These are phyloP conservation scores for Nidula microcarpa DNA, from an alignment of 768 basidiomycete genomes.

Conservation along the genomic window DNA sequence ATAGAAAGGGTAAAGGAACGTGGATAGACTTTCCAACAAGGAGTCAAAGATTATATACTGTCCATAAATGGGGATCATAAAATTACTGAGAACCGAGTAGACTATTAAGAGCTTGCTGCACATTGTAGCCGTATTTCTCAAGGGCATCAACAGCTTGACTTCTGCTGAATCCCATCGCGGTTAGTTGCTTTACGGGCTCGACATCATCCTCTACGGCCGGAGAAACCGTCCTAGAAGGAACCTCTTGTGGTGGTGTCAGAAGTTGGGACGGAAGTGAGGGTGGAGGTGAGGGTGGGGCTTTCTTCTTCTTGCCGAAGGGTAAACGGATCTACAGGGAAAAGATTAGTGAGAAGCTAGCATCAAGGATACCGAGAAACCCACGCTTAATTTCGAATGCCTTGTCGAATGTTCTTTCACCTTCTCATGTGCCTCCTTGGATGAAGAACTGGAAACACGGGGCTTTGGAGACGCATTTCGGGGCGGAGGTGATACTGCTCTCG, in stretches of 20 bases:
- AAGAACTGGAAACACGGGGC: constrained; percentile 51
- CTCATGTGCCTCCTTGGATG: constrained; percentile 55
- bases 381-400: constrained; percentile 74
- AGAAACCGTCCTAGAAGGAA: constrained; percentile 34
- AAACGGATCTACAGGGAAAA: constrained; percentile 56
- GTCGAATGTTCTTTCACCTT: constrained; percentile 53
- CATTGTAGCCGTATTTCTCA: constrained; percentile 81
- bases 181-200: constrained; percentile 74
- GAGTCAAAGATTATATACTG: no score
- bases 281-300: constrained; percentile 47
- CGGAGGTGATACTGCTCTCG: constrained; percentile 37
- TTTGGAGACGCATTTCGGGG: constrained; percentile 42
- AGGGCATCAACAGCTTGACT: constrained; percentile 79
- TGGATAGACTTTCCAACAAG: no score
- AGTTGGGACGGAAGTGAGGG: constrained; percentile 36
- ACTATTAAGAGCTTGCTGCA: constrained; percentile 73
- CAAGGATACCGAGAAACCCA: constrained; percentile 33
- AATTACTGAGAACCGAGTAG: constrained; percentile 39
- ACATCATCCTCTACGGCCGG: constrained; percentile 70
- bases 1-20: no score
- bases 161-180: constrained; percentile 89
- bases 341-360: constrained; percentile 3
- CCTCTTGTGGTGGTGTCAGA: constrained; percentile 42
- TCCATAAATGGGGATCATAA: no score
- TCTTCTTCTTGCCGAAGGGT: constrained; percentile 78